Evolutionary conservation across 1,139 yeast genomes (phyloP), one percentile per base, ranked within the genome.

Genomic region (Candida tropicalis): DNA sequence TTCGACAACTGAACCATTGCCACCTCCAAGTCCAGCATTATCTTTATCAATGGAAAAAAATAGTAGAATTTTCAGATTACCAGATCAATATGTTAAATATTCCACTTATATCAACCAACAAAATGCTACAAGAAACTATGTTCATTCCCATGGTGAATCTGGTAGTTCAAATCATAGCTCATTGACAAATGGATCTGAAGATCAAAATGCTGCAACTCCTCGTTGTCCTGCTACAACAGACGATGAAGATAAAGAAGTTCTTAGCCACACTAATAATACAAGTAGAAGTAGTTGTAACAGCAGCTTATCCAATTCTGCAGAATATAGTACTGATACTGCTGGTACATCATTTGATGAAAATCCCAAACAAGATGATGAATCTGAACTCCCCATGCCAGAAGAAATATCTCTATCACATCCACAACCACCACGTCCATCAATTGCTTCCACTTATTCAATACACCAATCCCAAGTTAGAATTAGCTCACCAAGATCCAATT

Each of bases 1-100:
- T 40, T 60, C 64, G 0, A 57, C 68, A 2, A 63, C 69, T 0
- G 62, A 63, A 6, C 68, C 69, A 13, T 54, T 66, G 42, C 69
- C 68, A 13, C 25, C 17, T 10, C 36, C 26, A 22, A 13, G 4
- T 13, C 2, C 32, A 15, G 9, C 23, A 24, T 23, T 32, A 22
- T n/a, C 35, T 9, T 11, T 29, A 31, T 12, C 36, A 33, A 48
- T 17, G n/a, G 29, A 26, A 10, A 27, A 34, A 15, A 51, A 15
- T 20, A 22, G 26, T 29, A 26, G 43, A 25, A 38, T 41, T 18
- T 41, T 32, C 23, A 37, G 31, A 36, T 31, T 41, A 15, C 40
- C 43, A 6, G 43, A 41, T 36, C 43, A 41, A 18, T 28, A 48
- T 35, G 32, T 35, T 15, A 54, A 54, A 35, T 51, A 52, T 25